A percentile compares a stretch with the other conserved stretches of the same genome.
These are phyloP conservation scores for Colletotrichum orbiculare DNA, from an alignment of 2,329 filamentous ascomycete genomes.

Conservation along the genomic window DNA sequence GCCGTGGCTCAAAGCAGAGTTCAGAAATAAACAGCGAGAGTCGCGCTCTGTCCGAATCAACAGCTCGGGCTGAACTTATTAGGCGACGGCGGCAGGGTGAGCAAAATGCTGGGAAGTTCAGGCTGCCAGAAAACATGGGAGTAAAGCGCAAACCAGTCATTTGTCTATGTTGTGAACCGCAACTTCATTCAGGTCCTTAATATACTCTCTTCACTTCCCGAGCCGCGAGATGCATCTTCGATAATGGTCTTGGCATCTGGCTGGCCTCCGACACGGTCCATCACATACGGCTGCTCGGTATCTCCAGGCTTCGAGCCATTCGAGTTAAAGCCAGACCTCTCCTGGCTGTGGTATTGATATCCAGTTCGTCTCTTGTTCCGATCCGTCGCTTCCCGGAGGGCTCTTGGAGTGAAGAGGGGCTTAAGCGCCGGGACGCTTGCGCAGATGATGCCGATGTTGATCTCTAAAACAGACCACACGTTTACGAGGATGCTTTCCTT, in stretches of 20 bases:
- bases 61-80: too few relatives aligned
- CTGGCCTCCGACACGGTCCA: slow-evolving; percentile 4
- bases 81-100: too few relatives aligned
- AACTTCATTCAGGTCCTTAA: slow-evolving; percentile 1
- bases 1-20: too few relatives aligned
- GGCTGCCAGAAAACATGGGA: too few relatives aligned
- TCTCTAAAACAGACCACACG: slow-evolving; percentile 60
- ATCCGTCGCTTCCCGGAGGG: slow-evolving; percentile 16
- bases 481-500: slow-evolving; percentile 49
- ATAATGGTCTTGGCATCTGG: background rate
- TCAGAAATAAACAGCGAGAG: too few relatives aligned
- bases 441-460: slow-evolving; percentile 61
- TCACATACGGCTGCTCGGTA: background rate
- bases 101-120: too few relatives aligned
- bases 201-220: slow-evolving; percentile 24
- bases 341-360: slow-evolving; percentile 19
- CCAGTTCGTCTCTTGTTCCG: background rate
- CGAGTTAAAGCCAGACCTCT: background rate
- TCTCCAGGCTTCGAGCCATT: background rate
- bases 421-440: slow-evolving; percentile 62
- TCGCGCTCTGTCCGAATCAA: too few relatives aligned
- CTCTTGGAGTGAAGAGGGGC: slow-evolving; percentile 53
- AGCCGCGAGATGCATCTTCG: background rate
- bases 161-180: background rate
- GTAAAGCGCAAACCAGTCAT: too few relatives aligned